Evolutionary conservation across 208 protist genomes (phyloP), one percentile per base, ranked within the genome.

Genomic region (Leishmania arabica): DNA sequence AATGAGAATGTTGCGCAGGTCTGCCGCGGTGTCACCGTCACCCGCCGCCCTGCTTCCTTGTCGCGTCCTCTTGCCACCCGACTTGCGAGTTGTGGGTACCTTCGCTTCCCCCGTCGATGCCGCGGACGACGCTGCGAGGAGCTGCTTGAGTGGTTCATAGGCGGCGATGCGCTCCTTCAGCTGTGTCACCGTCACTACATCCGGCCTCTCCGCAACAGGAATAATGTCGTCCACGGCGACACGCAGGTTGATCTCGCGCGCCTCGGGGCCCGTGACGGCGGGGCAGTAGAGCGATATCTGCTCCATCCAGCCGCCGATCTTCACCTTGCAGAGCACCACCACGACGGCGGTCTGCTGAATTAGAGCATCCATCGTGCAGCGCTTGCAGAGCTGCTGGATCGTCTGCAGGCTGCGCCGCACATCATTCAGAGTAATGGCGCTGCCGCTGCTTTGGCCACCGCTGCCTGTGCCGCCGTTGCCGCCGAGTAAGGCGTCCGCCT

Each of bases 171-270:
- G 88, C 73, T 89, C 86, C 82, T 95, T 95, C 31, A 97, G 87
- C 90, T 96, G 89, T 49, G 86, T 88, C 40, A 97, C 69, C 11
- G 93, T 97, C 62, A 97, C 82, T 24, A 96, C 78, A 47, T 91
- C 89, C 17, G 88, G 85, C 31, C 87, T 81, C 74, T 94, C 92
- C 31, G 82, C 82, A 24, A 95, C 89, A 6, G 95, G 93, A 15
- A 96, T 83, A n/a, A 96, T 77, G 77, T 97, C 95, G 71, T 97
- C 95, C 31, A 95, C 85, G 37, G 93, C 92, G 42, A 97, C 88
- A 60, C 86, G 93, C 70, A 96, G 75, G 81, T 89, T 91, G 17
- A 97, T 49, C 87, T 93, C 91, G 60, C 72, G 70, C 60, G 75
- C 51, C 19, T 91, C 83, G 60, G 84, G 83, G 42, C 82, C 86